These are phyloP conservation scores for Verticillium nubilum DNA, from an alignment of 2,329 filamentous ascomycete species.

Conservation along the genomic window DNA sequence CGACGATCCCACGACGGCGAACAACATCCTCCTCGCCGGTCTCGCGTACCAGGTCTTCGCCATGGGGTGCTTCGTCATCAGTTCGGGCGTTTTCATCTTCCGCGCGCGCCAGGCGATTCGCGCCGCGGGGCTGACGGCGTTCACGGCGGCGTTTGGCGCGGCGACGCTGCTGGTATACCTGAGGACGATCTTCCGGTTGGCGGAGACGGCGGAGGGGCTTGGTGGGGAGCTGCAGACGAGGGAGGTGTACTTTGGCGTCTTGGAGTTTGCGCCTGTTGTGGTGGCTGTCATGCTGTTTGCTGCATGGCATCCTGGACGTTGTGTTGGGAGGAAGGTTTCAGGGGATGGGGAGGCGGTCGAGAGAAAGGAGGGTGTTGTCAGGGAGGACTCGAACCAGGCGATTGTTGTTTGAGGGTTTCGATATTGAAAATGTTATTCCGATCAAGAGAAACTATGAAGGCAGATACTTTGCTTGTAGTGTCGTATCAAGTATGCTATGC, in stretches of 20 bases:
- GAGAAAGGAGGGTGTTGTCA: slow-evolving; percentile 1
- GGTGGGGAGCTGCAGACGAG: slow-evolving; percentile 37
- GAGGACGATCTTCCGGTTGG: slow-evolving; percentile 47
- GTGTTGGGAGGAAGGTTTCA: slow-evolving; percentile 11
- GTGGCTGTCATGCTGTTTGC: slow-evolving; percentile 40
- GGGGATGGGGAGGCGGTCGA: not conserved
- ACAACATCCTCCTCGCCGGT: slow-evolving; percentile 50
- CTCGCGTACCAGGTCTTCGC: slow-evolving; percentile 49
- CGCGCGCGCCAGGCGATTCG: slow-evolving; percentile 24
- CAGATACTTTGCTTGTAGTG: no score
- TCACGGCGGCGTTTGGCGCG: slow-evolving; percentile 33
- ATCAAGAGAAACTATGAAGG: no score
- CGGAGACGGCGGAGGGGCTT: slow-evolving; percentile 46
- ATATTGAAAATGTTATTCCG: no score
- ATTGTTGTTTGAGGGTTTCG: not conserved
- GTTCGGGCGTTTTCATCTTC: slow-evolving; percentile 34
- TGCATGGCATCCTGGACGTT: slow-evolving; percentile 37
- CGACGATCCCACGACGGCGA: slow-evolving; percentile 42
- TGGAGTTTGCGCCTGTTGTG: slow-evolving; percentile 51
- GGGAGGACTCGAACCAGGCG: not conserved
- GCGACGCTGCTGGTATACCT: slow-evolving; percentile 45
- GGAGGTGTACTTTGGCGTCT: slow-evolving; percentile 46
- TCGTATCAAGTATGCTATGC: no score
- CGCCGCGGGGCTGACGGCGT: slow-evolving; percentile 25
- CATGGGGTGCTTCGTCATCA: slow-evolving; percentile 41